Evolutionary conservation across 768 basidiomycete species (phyloP), one percentile per base, ranked within the genome.

Genomic region (Brasilioporus rufonigricans): DNA sequence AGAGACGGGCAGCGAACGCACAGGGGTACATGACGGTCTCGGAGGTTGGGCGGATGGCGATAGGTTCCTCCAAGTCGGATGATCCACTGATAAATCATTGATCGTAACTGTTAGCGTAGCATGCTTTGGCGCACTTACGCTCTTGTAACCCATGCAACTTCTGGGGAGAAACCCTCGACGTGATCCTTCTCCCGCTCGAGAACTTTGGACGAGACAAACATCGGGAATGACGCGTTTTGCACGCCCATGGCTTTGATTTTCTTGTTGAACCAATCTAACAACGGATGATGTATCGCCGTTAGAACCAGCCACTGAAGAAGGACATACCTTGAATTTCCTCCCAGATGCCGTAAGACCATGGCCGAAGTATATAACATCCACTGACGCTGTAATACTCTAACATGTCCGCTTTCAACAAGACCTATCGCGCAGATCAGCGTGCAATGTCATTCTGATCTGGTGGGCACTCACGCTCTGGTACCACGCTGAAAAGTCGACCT

Each of bases 1-100:
- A 35, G 21, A 29, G 12, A 31, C 31, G 16, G 21, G n/a, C 19
- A 46, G 38, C 24, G 16, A 32, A 73, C 89, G 63, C 67, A 93
- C 92, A 97, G 31, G 96, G 96, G 74, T 99, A 99, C 97, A 99
- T 99, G 71, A 89, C 93, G 31, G 96, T 99, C 73, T 99, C 96
- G 0, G 95, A 98, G 0, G 96, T 99, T 36, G 96, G 97, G 61
- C 96, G 90, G 65, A 99, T 97, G 44, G 96, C 96, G 60, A 99
- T 93, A 36, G 92, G 95, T 68, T 98, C 96, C 67, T 98, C 94
- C 23, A 99, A 81, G 31, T 98, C 96, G 19, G 92, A 93, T 59
- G 81, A 82, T 44, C 97, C 97, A 50, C 93, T 94, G 66, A 27
- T 41, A 21, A 13, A 55, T 21, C 21, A 27, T 50, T 53, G 38